phyloP scores from a whole-genome alignment of 2,329 filamentous ascomycete genomes.

The Colletotrichum cordylinicola region DNA sequence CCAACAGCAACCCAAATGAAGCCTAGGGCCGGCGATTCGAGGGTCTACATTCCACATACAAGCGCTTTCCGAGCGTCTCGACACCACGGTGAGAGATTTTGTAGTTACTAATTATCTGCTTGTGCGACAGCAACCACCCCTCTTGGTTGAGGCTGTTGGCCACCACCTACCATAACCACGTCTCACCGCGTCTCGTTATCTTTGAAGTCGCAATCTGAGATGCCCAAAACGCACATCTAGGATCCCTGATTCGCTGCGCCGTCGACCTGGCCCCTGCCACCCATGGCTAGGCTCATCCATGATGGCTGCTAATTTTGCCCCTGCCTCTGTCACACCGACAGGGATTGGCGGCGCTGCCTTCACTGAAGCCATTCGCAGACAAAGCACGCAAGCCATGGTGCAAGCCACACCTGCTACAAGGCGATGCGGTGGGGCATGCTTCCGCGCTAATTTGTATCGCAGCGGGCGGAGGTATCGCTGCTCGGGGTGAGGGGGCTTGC shows the following conservation, averaged over 20 bases:
- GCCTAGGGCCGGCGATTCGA: neutral
- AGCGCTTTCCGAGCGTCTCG: neutral
- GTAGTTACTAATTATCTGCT: neutral
- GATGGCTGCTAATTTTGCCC: neutral
- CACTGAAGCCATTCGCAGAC: slow-evolving; percentile 7
- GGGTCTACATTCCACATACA: neutral
- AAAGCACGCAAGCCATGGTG: slow-evolving; percentile 13
- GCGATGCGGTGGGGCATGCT: neutral
- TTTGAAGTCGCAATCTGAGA: slow-evolving; percentile 4
- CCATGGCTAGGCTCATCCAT: neutral
- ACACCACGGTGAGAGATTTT: neutral
- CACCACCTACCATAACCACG: neutral
- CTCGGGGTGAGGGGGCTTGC: neutral
- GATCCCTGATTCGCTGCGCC: slow-evolving; percentile 1
- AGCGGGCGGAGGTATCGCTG: neutral
- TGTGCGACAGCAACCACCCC: neutral
- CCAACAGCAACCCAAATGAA: neutral
- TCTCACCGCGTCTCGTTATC: slow-evolving; percentile 11
- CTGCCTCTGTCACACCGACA: neutral
- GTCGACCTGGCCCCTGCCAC: slow-evolving; percentile 1
- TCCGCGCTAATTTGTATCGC: neutral
- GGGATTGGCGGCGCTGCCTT: neutral
- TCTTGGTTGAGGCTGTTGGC: neutral
- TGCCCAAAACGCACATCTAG: neutral
- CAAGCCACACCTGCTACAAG: slow-evolving; percentile 16